phyloP scores from a whole-genome alignment of 768 basidiomycete species.

The Collybiopsis luxurians region DNA sequence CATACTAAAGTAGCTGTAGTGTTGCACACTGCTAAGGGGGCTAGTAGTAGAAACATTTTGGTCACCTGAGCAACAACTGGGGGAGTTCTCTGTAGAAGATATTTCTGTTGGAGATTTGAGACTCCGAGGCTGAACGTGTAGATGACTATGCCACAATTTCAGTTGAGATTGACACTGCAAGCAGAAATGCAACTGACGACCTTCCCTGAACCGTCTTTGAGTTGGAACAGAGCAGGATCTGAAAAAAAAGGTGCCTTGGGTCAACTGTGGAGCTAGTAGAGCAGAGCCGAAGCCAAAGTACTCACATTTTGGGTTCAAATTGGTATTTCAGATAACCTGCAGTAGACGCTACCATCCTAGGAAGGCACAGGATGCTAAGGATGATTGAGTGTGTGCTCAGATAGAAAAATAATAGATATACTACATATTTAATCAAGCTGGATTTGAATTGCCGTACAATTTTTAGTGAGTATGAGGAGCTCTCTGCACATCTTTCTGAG shows the following conservation, averaged over 20 bases:
- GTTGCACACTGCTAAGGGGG: conserved; percentile 42
- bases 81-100: conserved; percentile 10
- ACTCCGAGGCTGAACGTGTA: too few species aligned
- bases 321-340: conserved; percentile 43
- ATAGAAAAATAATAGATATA: too few species aligned
- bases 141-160: conserved; percentile 34
- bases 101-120: conserved; percentile 34
- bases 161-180: conserved; percentile 36
- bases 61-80: conserved; percentile 22
- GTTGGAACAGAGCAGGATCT: conserved; percentile 17
- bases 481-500: too few species aligned
- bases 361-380: too few species aligned
- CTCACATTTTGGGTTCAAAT: conserved; percentile 38
- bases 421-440: too few species aligned
- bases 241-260: neutral
- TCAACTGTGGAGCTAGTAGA: too few species aligned
- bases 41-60: conserved; percentile 39
- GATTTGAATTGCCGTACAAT: too few species aligned
- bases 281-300: too few species aligned
- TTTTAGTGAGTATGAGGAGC: too few species aligned
- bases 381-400: too few species aligned
- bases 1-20: conserved; percentile 50
- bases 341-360: conserved; percentile 35
- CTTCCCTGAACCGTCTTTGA: conserved; percentile 26
- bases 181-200: conserved; percentile 41